These are phyloP conservation scores for Cercospora sp. DNA, from an alignment of 2,329 filamentous ascomycete genomes.

Conservation along the genomic window DNA sequence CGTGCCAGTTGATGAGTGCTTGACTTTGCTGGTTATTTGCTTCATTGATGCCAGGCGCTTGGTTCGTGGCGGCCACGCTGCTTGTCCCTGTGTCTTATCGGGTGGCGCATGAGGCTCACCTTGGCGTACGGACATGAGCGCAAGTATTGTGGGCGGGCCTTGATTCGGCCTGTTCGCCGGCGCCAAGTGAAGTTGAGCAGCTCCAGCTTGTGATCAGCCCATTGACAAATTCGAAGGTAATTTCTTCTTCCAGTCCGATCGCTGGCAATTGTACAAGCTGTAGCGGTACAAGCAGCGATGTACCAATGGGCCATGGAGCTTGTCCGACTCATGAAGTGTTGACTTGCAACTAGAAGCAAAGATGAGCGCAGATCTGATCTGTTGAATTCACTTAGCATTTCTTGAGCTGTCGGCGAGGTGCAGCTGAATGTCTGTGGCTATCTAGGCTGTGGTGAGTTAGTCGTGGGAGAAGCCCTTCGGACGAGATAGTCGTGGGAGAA, in stretches of 20 bases:
- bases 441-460: not conserved
- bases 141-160: not conserved
- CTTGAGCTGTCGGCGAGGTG: not conserved
- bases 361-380: not conserved
- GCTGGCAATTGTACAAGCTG: not conserved
- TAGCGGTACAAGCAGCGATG: not conserved
- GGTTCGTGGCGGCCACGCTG: not conserved
- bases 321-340: not conserved
- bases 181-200: not conserved
- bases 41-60: conserved; percentile 4
- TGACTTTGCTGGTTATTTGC: not conserved
- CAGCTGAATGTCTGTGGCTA: not conserved
- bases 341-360: not conserved
- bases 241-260: not conserved
- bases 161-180: not conserved
- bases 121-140: not conserved
- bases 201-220: not conserved
- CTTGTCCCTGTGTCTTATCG: not conserved
- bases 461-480: not conserved
- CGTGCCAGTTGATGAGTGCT: not conserved
- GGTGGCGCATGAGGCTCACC: not conserved
- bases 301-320: not conserved
- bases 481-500: not conserved
- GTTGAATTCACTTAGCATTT: not conserved
- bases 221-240: not conserved